Conservation (phyloP, 2,329 filamentous ascomycete genomes). For the Atkinsonella texensis region DNA sequence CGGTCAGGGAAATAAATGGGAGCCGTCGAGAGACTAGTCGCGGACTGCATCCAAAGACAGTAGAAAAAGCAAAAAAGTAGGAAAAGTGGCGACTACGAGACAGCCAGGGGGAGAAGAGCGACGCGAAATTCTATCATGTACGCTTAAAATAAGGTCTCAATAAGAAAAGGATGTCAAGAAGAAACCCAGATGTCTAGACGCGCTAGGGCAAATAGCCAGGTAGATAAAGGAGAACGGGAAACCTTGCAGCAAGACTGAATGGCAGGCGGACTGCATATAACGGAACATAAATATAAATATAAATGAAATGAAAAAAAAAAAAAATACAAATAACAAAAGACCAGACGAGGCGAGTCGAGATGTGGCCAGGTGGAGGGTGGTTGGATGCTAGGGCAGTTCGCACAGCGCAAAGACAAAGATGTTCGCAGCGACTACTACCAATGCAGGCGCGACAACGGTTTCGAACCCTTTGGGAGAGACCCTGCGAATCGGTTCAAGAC, state of each 20-base stretch:
- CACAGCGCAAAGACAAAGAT: neutral
- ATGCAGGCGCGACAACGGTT: neutral
- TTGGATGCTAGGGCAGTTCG: neutral
- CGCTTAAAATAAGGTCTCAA: neutral
- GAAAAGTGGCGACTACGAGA: conserved; percentile 8
- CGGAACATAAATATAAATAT: neutral
- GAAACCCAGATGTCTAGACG: neutral
- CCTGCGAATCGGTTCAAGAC: neutral
- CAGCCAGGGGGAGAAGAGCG: conserved; percentile 5
- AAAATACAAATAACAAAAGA: neutral
- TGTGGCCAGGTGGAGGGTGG: neutral
- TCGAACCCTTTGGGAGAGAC: neutral
- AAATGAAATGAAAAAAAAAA: neutral
- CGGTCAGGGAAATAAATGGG: neutral
- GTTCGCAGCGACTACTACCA: neutral
- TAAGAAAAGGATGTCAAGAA: neutral
- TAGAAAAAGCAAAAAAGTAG: neutral
- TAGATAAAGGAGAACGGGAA: neutral
- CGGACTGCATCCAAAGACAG: neutral
- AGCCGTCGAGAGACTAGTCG: neutral
- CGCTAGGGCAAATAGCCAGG: neutral
- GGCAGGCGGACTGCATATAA: neutral
- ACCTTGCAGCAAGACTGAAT: neutral
- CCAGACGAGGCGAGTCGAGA: neutral
- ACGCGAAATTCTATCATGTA: conserved; percentile 3